Base-by-base conservation (phyloP, 768 basidiomycete species). In the Candolleomyces aberdarensis region DNA sequence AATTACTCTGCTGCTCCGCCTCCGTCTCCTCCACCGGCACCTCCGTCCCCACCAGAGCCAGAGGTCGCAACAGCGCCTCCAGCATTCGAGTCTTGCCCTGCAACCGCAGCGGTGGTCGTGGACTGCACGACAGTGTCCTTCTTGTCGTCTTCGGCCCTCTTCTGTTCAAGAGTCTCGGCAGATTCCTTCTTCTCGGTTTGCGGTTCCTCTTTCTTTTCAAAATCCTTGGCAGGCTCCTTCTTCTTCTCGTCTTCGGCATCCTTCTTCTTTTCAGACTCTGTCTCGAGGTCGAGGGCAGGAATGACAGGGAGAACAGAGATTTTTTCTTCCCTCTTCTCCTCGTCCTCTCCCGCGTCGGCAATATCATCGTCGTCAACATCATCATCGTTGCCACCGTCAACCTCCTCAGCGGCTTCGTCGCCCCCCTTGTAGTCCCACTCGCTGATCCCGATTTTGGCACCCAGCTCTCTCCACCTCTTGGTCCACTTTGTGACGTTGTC, bases 361-460 rank as follows among this genome's bases (percentile, higher is more conserved):
- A 26, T 26, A 26, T 26, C 26, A 26, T 44, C 43, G 4, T 4
- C 43, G 13, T 44, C 48, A 10, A 7, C 29, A 8, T 32, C 48
- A 10, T 52, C 29, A 8, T 32, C 8, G 20, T 8, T 2, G 15
- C 1, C 36, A 14, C 9, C 13, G 13, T 58, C 41, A 22, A 20
- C 29, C 17, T 52, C 50, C 11, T 48, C 61, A 13, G 49, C 19
- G 4, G 44, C 49, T 4, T 59, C 61, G 49, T 9, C 49, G 22
- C 62, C 67, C 20, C 56, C 62, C 70, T 92, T 94, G 65, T 89
- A 86, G 22, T 91, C 88, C 84, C 87, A 92, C 69, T 96, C 94
- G 68, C 83, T 86, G 39, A 87, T 69, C 1, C 94, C 94, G 22
- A 94, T 76, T 55, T 67, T 78, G 1, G 80, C 90, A 2, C 94